These are phyloP conservation scores for Scheffersomyces ergatensis DNA, from an alignment of 805 yeast species.

Conservation along the genomic window DNA sequence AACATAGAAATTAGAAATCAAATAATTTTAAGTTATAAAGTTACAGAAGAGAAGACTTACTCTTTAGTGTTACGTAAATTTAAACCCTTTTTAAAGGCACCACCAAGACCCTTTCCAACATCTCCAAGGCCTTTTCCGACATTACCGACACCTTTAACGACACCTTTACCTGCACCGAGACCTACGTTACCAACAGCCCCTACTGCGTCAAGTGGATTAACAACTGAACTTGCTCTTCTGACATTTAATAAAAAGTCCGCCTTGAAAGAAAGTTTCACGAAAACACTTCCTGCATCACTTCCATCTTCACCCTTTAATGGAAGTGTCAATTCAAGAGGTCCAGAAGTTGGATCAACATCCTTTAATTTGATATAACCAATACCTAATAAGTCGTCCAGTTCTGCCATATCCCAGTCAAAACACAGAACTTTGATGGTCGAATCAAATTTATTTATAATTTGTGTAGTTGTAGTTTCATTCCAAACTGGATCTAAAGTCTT, in stretches of 20 bases:
- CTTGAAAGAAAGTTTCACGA: conserved; percentile 57
- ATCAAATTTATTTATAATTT: conserved; percentile 60
- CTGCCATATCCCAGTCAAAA: conserved; percentile 90
- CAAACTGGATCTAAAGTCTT: conserved; percentile 88
- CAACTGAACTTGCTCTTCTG: conserved; percentile 10
- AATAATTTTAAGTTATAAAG: too few relatives aligned
- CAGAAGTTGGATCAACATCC: conserved; percentile 29
- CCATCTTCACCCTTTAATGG: conserved; percentile 51
- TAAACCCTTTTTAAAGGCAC: conserved; percentile 35
- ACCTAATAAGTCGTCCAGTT: conserved; percentile 80
- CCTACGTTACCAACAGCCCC: conserved; percentile 46
- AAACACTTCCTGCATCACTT: conserved; percentile 62
- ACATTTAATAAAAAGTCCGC: conserved; percentile 67
- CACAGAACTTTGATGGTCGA: conserved; percentile 57
- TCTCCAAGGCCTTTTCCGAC: conserved; percentile 37
- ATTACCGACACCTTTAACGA: conserved; percentile 43
- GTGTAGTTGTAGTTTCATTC: conserved; percentile 66
- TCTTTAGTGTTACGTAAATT: conserved; percentile 19
- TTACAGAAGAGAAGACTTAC: too few relatives aligned
- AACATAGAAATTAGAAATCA: too few relatives aligned
- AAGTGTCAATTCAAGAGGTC: conserved; percentile 56
- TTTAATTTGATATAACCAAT: conserved; percentile 54
- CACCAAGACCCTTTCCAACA: conserved; percentile 34
- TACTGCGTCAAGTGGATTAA: conserved; percentile 32
- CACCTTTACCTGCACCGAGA: conserved; percentile 35